These are phyloP conservation scores for Salvia miltiorrhiza DNA, from an alignment of 257 asterid species.

Conservation along the genomic window DNA sequence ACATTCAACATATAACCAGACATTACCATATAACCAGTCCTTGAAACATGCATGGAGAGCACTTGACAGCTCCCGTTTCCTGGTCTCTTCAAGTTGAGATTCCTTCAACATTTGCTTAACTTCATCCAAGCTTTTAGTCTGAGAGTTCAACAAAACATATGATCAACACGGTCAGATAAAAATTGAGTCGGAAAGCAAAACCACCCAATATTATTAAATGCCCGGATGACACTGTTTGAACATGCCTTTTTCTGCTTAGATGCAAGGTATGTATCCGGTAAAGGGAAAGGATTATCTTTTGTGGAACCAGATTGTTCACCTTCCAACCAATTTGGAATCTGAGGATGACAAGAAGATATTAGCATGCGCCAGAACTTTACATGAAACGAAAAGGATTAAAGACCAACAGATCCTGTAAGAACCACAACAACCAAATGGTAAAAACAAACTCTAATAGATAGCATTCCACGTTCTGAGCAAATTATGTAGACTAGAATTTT, in stretches of 20 bases:
- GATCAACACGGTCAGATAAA: slow-evolving; percentile 5
- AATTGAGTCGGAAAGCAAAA: neutral
- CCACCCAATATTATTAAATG: neutral
- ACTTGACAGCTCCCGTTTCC: slow-evolving; percentile 79
- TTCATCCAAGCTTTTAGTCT: slow-evolving; percentile 71
- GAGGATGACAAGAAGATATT: slow-evolving; percentile 20
- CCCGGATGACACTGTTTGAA: neutral
- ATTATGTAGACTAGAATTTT: neutral
- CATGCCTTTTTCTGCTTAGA: slow-evolving; percentile 85
- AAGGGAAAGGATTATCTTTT: slow-evolving; percentile 72
- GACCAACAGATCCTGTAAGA: slow-evolving; percentile 5
- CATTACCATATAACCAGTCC: slow-evolving; percentile 94
- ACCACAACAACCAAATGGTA: neutral
- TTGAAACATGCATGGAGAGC: slow-evolving; percentile 85
- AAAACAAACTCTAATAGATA: neutral
- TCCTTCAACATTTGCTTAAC: slow-evolving; percentile 73
- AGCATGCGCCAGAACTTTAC: neutral
- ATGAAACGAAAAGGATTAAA: slow-evolving; percentile 1
- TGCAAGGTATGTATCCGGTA: slow-evolving; percentile 78
- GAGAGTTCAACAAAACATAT: slow-evolving; percentile 26
- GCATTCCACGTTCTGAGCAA: neutral
- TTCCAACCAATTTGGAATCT: slow-evolving; percentile 87
- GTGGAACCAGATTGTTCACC: slow-evolving; percentile 69
- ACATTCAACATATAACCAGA: neutral
- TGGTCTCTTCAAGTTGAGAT: slow-evolving; percentile 76